Percentiles rank a stretch among this genome's conserved stretches.
phyloP scores from a whole-genome alignment of 352 stramenopile species.

The Pythium diclinum region DNA sequence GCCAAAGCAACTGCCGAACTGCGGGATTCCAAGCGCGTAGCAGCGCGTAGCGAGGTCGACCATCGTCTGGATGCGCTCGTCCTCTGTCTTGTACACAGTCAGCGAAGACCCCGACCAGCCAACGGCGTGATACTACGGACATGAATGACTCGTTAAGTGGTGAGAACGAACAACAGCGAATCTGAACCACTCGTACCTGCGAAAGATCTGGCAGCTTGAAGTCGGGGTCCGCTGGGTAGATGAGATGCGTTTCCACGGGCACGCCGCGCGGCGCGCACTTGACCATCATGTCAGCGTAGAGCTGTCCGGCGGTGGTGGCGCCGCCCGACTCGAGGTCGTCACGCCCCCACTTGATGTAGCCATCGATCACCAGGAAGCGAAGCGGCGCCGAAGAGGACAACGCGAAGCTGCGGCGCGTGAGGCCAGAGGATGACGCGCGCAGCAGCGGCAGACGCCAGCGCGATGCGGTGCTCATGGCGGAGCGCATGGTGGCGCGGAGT shows the following conservation, averaged over 20 bases:
- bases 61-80: slow-evolving; percentile 50
- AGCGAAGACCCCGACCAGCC: slow-evolving; percentile 77
- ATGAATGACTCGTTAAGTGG: background rate
- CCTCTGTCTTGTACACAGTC: slow-evolving; percentile 51
- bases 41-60: slow-evolving; percentile 35
- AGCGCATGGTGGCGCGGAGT: slow-evolving; percentile 9
- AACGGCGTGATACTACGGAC: slow-evolving; percentile 59
- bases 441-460: background rate
- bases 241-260: slow-evolving; percentile 51
- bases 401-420: slow-evolving; percentile 7
- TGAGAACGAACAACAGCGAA: background rate
- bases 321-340: slow-evolving; percentile 58
- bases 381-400: slow-evolving; percentile 26
- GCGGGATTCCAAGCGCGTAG: slow-evolving; percentile 54
- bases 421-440: too few species aligned
- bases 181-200: slow-evolving; percentile 28
- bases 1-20: slow-evolving; percentile 79
- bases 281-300: slow-evolving; percentile 71
- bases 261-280: slow-evolving; percentile 41
- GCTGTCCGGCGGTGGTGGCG: slow-evolving; percentile 59
- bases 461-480: background rate
- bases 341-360: slow-evolving; percentile 58
- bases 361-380: slow-evolving; percentile 70
- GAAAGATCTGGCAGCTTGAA: slow-evolving; percentile 51
- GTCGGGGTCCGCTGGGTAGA: slow-evolving; percentile 55